Conservation (phyloP, 768 basidiomycete species). For the Lactifluus hygrophoroides region DNA sequence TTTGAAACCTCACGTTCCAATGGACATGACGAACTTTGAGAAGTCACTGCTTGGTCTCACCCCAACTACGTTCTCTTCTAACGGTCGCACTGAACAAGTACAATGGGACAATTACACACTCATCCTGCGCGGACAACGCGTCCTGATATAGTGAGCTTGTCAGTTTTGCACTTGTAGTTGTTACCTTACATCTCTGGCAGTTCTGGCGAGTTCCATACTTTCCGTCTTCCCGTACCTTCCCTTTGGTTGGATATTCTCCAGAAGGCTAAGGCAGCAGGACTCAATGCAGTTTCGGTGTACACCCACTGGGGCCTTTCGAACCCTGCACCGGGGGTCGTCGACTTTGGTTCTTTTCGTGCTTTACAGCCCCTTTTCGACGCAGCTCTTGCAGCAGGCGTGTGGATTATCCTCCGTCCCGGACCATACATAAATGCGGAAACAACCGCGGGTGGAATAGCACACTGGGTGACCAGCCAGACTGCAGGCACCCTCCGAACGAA, state of each 20-base stretch:
- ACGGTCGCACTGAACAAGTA: slow-evolving; percentile 14
- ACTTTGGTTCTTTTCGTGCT: slow-evolving; percentile 63
- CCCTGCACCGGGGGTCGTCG: slow-evolving; percentile 63
- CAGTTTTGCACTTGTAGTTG: background rate
- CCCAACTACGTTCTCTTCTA: background rate
- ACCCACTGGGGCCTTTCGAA: slow-evolving; percentile 74
- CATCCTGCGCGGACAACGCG: slow-evolving; percentile 16
- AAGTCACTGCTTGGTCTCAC: background rate
- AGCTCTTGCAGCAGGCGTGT: slow-evolving; percentile 64
- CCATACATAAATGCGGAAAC: slow-evolving; percentile 73
- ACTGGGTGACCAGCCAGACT: slow-evolving; percentile 64
- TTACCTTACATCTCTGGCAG: slow-evolving; percentile 29
- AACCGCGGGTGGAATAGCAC: slow-evolving; percentile 62
- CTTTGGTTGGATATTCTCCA: slow-evolving; percentile 80
- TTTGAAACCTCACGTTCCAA: background rate
- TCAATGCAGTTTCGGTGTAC: slow-evolving; percentile 73
- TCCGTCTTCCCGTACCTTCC: slow-evolving; percentile 68
- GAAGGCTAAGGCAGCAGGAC: slow-evolving; percentile 70
- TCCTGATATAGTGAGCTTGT: background rate
- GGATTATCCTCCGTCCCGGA: slow-evolving; percentile 75
- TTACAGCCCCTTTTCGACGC: slow-evolving; percentile 67
- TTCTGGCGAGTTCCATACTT: slow-evolving; percentile 81
- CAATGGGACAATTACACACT: slow-evolving; percentile 21
- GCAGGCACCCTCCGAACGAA: slow-evolving; percentile 65
- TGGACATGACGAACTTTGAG: background rate